Percentiles rank a stretch among this genome's conserved stretches.
Conservation (phyloP, 2,329 filamentous ascomycete species). For the Neospermospora avenae region DNA sequence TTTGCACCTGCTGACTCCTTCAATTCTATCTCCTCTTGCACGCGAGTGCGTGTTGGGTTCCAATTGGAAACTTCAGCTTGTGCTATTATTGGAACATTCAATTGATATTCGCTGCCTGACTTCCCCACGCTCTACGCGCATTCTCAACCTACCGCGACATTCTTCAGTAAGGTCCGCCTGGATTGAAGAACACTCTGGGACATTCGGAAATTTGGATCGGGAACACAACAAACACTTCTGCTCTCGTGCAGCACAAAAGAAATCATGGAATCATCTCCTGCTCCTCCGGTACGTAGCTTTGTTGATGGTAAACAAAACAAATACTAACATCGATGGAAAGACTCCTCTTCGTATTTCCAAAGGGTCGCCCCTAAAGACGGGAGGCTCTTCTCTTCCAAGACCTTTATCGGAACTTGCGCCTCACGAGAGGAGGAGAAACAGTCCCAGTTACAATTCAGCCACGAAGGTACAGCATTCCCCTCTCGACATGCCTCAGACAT, state of each 20-base stretch:
- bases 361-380: conserved; percentile 63
- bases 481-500: conserved; percentile 24
- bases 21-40: not conserved
- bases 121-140: not conserved
- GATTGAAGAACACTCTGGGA: not conserved
- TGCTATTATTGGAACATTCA: not conserved
- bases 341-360: conserved; percentile 80
- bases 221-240: not conserved
- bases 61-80: not conserved
- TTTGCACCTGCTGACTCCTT: not conserved
- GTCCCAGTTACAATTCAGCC: conserved; percentile 80
- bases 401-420: conserved; percentile 88
- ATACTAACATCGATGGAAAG: conserved; percentile 46
- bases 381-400: conserved; percentile 55
- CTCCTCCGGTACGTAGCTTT: not conserved
- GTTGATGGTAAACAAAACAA: not conserved
- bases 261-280: conserved; percentile 1
- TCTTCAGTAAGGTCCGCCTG: not conserved
- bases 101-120: not conserved
- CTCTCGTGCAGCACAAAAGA: not conserved
- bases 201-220: not conserved
- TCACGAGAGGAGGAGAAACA: conserved; percentile 83
- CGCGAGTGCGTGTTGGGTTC: not conserved
- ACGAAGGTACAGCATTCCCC: conserved; percentile 55
- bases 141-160: not conserved